Evolutionary conservation across 257 asterid species (phyloP).

Genomic region (Euphrasia confusa): DNA sequence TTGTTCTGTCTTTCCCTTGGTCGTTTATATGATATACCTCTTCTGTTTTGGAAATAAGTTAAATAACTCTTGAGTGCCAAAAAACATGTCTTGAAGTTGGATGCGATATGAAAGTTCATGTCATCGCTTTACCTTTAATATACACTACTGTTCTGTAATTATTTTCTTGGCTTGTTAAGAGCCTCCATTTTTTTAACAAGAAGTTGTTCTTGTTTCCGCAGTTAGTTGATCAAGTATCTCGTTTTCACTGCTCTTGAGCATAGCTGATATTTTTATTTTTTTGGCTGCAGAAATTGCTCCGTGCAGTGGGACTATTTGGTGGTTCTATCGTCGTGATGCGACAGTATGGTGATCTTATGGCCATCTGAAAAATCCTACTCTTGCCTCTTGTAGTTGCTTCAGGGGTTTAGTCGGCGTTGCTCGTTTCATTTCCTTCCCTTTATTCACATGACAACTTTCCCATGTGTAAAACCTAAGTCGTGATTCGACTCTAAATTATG

Average conservation of each 20-base stretch:
- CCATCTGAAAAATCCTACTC: constrained; percentile 37
- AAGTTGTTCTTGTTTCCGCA: neutral
- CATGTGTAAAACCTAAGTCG: neutral
- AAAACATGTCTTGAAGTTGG: neutral
- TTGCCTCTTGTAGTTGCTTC: constrained; percentile 13
- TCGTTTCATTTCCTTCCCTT: neutral
- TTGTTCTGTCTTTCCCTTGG: neutral
- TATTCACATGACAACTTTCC: neutral
- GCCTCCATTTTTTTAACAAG: too few species aligned
- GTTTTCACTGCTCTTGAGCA: neutral
- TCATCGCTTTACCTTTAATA: neutral
- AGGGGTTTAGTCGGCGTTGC: constrained; percentile 4
- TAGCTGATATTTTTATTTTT: neutral
- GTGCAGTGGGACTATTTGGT: constrained; percentile 75
- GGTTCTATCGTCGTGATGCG: constrained; percentile 81
- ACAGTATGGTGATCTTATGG: constrained; percentile 79
- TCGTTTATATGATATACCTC: neutral
- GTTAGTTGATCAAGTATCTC: neutral
- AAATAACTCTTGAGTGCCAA: neutral
- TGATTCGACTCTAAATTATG: neutral
- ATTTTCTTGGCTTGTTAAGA: too few species aligned
- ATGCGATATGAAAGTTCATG: constrained; percentile 5
- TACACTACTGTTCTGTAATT: too few species aligned
- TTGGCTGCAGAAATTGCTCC: constrained; percentile 60
- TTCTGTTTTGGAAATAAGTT: neutral